phyloP scores from a whole-genome alignment of 2,329 filamentous ascomycete species.

The Domatiomyces globalis region DNA sequence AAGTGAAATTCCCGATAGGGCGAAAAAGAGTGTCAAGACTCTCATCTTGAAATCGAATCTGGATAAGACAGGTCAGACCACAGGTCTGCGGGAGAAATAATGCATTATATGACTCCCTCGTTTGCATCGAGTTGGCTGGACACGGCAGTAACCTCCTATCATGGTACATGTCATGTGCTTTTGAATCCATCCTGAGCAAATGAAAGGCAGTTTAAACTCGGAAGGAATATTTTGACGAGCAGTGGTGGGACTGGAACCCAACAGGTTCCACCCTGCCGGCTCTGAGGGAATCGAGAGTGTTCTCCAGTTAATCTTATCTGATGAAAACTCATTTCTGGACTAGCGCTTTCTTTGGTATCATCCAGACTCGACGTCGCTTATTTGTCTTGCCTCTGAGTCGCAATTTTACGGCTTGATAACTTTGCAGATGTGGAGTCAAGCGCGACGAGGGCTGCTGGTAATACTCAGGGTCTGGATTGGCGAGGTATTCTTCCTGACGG shows the following conservation, averaged over 20 bases:
- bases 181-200: not conserved
- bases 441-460: not conserved
- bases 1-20: not conserved
- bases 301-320: not conserved
- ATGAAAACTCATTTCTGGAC: not conserved
- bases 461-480: not conserved
- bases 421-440: not conserved
- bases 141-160: not conserved
- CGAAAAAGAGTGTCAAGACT: not conserved
- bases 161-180: not conserved
- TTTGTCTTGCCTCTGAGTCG: not conserved
- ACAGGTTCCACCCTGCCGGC: not conserved
- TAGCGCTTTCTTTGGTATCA: not conserved
- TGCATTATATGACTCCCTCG: not conserved
- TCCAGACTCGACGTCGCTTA: not conserved
- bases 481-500: not conserved
- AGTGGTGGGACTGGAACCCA: not conserved
- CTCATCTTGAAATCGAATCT: slow-evolving; percentile 1
- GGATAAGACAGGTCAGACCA: not conserved
- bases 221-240: not conserved
- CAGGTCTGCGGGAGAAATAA: not conserved
- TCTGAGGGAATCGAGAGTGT: not conserved
- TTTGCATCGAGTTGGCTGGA: not conserved
- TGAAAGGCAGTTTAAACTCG: not conserved
- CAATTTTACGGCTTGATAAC: not conserved